phyloP scores from a whole-genome alignment of 1,284 basidiomycete genomes.

The Papiliotrema nemorosa region DNA sequence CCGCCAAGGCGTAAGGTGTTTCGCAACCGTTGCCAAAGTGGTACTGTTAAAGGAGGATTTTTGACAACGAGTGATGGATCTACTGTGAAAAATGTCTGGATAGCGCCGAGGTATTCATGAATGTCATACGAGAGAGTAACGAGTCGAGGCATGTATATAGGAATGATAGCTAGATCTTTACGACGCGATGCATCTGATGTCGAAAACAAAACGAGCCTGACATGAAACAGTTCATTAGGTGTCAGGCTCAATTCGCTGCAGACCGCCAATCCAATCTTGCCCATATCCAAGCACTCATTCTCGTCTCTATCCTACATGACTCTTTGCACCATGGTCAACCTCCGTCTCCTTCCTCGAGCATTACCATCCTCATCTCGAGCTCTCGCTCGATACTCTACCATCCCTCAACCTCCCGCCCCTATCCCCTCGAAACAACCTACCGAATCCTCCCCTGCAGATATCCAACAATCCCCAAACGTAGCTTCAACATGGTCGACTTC shows the following conservation, averaged over 20 bases:
- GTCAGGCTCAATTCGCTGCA: background rate
- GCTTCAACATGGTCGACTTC: slow-evolving; percentile 71
- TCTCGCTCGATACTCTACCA: slow-evolving; percentile 1
- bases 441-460: slow-evolving; percentile 15
- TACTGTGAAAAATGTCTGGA: no score
- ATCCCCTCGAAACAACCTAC: slow-evolving; percentile 20
- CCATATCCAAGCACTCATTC: background rate
- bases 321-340: slow-evolving; percentile 6
- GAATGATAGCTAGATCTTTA: no score
- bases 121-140: no score
- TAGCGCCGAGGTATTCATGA: no score
- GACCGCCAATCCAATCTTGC: background rate
- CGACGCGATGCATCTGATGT: no score
- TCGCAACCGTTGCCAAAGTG: no score
- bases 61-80: no score
- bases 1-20: background rate
- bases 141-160: no score
- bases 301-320: background rate
- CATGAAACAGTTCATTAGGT: no score
- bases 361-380: background rate
- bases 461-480: slow-evolving; percentile 73
- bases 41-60: no score
- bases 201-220: background rate
- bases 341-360: slow-evolving; percentile 1
- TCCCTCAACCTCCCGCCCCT: slow-evolving; percentile 20